These are phyloP conservation scores for Monosporozyma yasuniensis DNA, from an alignment of 805 yeast species.

Conservation along the genomic window DNA sequence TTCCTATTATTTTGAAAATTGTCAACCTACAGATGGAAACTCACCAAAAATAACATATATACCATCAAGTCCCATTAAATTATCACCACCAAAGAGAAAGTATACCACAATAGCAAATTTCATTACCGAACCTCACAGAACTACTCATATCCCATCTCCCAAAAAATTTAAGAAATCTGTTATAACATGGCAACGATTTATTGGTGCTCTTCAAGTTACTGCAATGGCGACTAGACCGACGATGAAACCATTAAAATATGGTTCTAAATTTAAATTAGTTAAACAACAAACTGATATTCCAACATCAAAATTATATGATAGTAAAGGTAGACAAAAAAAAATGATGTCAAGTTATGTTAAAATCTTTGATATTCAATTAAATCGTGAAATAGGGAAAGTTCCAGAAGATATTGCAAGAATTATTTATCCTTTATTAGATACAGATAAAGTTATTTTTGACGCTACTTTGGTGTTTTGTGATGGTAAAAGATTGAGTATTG, in stretches of 20 bases:
- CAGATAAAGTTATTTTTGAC: slow-evolving; percentile 38
- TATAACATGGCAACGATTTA: slow-evolving; percentile 35
- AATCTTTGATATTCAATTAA: slow-evolving; percentile 20
- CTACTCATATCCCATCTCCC: background rate
- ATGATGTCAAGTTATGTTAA: slow-evolving; percentile 30
- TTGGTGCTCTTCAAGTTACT: slow-evolving; percentile 52
- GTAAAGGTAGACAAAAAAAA: slow-evolving; percentile 17
- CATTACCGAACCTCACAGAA: background rate
- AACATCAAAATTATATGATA: slow-evolving; percentile 13
- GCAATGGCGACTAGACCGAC: slow-evolving; percentile 72
- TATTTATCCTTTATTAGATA: slow-evolving; percentile 52
- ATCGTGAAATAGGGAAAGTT: slow-evolving; percentile 65
- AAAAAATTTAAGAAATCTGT: background rate
- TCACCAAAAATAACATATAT: background rate
- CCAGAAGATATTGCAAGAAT: slow-evolving; percentile 61
- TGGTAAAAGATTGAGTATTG: slow-evolving; percentile 47
- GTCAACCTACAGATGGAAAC: background rate
- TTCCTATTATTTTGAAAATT: slow-evolving; percentile 32
- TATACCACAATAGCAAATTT: background rate
- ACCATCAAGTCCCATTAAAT: background rate
- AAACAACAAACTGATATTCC: slow-evolving; percentile 19
- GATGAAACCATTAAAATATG: slow-evolving; percentile 35
- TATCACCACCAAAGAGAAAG: slow-evolving; percentile 1
- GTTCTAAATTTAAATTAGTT: slow-evolving; percentile 35
- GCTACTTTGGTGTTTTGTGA: slow-evolving; percentile 53